These are phyloP conservation scores for Physcomitrellopsis africana DNA, from an alignment of 225 moss, liverwort and hornwort genomes.

Conservation along the genomic window DNA sequence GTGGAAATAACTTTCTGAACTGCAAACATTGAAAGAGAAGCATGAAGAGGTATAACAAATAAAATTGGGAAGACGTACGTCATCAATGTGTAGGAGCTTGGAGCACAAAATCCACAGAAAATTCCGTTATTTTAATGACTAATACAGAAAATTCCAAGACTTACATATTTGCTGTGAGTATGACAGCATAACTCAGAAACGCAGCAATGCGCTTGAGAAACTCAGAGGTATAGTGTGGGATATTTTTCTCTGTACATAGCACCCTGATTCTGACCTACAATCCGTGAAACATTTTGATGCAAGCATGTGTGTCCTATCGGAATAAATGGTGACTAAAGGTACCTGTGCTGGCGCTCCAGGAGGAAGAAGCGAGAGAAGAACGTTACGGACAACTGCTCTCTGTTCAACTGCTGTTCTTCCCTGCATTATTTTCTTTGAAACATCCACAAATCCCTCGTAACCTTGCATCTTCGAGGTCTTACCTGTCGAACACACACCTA, in stretches of 20 bases:
- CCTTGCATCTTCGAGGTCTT: slow-evolving; percentile 70
- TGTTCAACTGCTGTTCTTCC: slow-evolving; percentile 89
- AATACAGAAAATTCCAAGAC: no score
- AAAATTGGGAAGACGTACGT: neutral
- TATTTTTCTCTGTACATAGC: neutral
- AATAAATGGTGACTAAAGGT: neutral
- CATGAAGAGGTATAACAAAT: neutral
- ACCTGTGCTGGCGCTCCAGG: slow-evolving; percentile 93
- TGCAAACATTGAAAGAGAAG: slow-evolving; percentile 39
- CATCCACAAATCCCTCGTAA: slow-evolving; percentile 94
- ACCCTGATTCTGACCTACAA: neutral
- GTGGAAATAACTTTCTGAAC: slow-evolving; percentile 96
- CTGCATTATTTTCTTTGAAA: slow-evolving; percentile 92
- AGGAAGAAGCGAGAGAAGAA: slow-evolving; percentile 87
- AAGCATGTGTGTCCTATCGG: neutral
- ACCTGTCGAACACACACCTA: slow-evolving; percentile 39
- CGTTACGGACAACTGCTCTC: slow-evolving; percentile 82
- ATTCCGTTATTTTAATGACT: no score
- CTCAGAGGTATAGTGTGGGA: neutral
- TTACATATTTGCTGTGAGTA: neutral
- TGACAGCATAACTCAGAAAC: neutral
- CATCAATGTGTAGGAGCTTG: neutral
- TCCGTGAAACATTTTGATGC: neutral
- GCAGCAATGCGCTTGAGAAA: neutral
- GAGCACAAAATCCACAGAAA: no score